Conservation (phyloP, 2,329 filamentous ascomycete genomes). For the Penicillium freii region DNA sequence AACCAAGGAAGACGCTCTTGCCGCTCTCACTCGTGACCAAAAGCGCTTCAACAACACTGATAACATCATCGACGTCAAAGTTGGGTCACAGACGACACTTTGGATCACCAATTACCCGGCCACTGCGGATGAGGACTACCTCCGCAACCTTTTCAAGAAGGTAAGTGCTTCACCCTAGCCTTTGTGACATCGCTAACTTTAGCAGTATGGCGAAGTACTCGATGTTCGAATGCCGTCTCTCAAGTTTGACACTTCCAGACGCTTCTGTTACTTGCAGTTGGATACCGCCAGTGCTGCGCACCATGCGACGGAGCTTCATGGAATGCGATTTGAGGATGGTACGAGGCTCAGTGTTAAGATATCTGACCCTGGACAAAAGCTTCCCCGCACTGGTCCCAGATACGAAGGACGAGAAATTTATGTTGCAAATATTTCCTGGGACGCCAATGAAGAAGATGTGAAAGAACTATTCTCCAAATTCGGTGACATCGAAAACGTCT, state of each 20-base stretch:
- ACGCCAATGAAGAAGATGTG: slow-evolving; percentile 66
- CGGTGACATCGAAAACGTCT: slow-evolving; percentile 70
- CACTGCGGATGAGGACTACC: slow-evolving; percentile 48
- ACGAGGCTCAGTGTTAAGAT: slow-evolving; percentile 74
- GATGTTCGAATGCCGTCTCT: slow-evolving; percentile 87
- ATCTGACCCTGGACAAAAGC: slow-evolving; percentile 76
- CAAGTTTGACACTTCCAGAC: slow-evolving; percentile 80
- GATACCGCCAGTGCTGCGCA: slow-evolving; percentile 64
- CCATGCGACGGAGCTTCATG: slow-evolving; percentile 70
- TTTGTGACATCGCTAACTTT: slow-evolving; percentile 14
- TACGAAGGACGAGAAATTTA: slow-evolving; percentile 88
- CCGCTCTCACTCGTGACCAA: slow-evolving; percentile 75
- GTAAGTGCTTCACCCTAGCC: slow-evolving; percentile 29
- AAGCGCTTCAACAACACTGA: slow-evolving; percentile 67
- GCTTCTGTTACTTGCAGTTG: slow-evolving; percentile 97
- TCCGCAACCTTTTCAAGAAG: slow-evolving; percentile 58
- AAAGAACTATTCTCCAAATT: slow-evolving; percentile 70
- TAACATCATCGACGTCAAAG: slow-evolving; percentile 68
- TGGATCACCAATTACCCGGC: slow-evolving; percentile 88
- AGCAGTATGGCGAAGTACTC: slow-evolving; percentile 72
- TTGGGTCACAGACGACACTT: slow-evolving; percentile 75
- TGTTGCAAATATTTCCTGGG: slow-evolving; percentile 65
- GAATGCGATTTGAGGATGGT: slow-evolving; percentile 64
- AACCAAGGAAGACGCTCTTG: slow-evolving; percentile 72
- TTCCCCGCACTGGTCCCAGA: slow-evolving; percentile 73